A percentile compares a stretch with the other conserved stretches of the same genome.
These are phyloP conservation scores for apple (Malus domestica) DNA, from an alignment of 306 rosid genomes.

Conservation along the genomic window ASM211411v1 NC_041800.1:18331001-18331500, in stretches of 20 bases:
- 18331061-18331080: no score
- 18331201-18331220: no score
- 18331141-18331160: not conserved
- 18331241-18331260: not conserved
- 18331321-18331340: not conserved
- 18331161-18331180: not conserved
- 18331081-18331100: no score
- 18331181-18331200: not conserved
- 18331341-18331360: no score
- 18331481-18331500: constrained; percentile 58
- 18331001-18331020: no score
- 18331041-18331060: no score
- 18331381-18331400: not conserved
- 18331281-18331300: not conserved
- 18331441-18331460: constrained; percentile 16
- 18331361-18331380: no score
- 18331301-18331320: not conserved
- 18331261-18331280: no score
- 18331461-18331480: constrained; percentile 63
- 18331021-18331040: no score
- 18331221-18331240: not conserved
- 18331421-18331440: constrained; percentile 2
- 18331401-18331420: no score
- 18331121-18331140: no score
- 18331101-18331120: no score